Evolutionary conservation across 1,139 yeast species (phyloP).

Genomic region (Geotrichum bryndzae): DNA sequence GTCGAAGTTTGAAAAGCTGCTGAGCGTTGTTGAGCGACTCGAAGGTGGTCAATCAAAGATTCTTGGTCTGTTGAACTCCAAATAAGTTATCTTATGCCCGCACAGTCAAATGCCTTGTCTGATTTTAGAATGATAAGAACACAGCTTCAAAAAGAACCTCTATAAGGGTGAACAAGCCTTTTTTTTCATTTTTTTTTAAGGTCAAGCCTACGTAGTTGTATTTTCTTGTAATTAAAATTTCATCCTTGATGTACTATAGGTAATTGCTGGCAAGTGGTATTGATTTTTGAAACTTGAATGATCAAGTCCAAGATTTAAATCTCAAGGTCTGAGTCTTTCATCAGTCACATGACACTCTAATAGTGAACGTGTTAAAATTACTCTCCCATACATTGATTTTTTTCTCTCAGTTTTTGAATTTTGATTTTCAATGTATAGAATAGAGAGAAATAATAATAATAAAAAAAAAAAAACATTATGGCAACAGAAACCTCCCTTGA

Average conservation of each 20-base stretch:
- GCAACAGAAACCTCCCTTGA: too few species aligned
- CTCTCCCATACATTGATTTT: not conserved
- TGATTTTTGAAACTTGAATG: too few species aligned
- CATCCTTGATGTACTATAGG: too few species aligned
- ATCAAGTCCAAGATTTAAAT: not conserved
- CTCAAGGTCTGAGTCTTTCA: not conserved
- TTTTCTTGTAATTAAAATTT: too few species aligned
- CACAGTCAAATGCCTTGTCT: not conserved
- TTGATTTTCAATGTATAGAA: too few species aligned
- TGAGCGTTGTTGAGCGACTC: constrained; percentile 7
- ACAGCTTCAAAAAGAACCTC: not conserved
- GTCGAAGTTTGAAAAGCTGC: constrained; percentile 39
- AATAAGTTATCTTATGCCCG: not conserved
- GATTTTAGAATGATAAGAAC: not conserved
- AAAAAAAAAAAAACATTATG: too few species aligned
- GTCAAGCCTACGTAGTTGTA: too few species aligned
- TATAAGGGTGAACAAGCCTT: too few species aligned
- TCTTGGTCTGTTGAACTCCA: constrained; percentile 4
- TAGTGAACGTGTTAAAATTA: not conserved
- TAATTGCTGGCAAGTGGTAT: too few species aligned
- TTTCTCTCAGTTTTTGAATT: not conserved
- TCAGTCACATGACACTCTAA: not conserved
- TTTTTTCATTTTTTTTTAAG: too few species aligned
- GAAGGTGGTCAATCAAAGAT: constrained; percentile 13
- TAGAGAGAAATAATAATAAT: too few species aligned